A percentile compares a stretch with the other conserved stretches of the same genome.
These are phyloP conservation scores for Coniochaeta ligniaria DNA, from an alignment of 2,329 filamentous ascomycete genomes.

Conservation along the genomic window DNA sequence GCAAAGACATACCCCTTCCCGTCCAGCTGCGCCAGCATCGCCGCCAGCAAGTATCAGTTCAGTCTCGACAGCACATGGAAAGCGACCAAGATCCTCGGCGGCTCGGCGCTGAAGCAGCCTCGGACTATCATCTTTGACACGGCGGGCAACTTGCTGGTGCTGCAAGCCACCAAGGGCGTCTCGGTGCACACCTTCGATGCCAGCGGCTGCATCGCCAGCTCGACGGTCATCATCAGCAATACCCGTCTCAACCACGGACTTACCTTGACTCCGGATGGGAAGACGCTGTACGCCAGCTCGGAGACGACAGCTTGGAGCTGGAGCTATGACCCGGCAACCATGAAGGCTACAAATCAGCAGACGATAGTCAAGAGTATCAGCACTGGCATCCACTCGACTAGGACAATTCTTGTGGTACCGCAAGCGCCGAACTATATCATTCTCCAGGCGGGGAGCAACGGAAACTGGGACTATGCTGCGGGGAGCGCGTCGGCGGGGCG, in stretches of 20 bases:
- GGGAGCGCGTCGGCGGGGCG: constrained; percentile 24
- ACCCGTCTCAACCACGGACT: constrained; percentile 31
- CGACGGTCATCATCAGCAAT: constrained; percentile 26
- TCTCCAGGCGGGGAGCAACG: constrained; percentile 29
- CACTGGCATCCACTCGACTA: constrained; percentile 29
- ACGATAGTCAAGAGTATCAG: constrained; percentile 30
- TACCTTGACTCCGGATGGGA: constrained; percentile 29
- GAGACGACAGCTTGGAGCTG: constrained; percentile 43
- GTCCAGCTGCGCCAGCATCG: constrained; percentile 25
- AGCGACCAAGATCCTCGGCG: constrained; percentile 30
- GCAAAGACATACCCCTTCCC: constrained; percentile 22
- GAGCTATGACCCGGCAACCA: constrained; percentile 44
- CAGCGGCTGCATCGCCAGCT: constrained; percentile 31
- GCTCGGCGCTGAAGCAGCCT: constrained; percentile 19
- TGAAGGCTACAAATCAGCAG: constrained; percentile 35
- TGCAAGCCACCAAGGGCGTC: constrained; percentile 27
- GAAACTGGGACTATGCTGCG: constrained; percentile 29
- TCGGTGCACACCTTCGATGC: constrained; percentile 31
- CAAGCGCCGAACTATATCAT: constrained; percentile 28
- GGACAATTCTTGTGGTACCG: constrained; percentile 27
- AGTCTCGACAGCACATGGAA: constrained; percentile 27
- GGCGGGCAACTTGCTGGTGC: constrained; percentile 28
- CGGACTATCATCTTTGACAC: constrained; percentile 28
- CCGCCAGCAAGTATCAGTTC: constrained; percentile 22
- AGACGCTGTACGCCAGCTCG: constrained; percentile 29